Evolutionary conservation across 768 basidiomycete genomes (phyloP), one percentile per base, ranked within the genome.

Genomic region (Boletus pseudopeckii): DNA sequence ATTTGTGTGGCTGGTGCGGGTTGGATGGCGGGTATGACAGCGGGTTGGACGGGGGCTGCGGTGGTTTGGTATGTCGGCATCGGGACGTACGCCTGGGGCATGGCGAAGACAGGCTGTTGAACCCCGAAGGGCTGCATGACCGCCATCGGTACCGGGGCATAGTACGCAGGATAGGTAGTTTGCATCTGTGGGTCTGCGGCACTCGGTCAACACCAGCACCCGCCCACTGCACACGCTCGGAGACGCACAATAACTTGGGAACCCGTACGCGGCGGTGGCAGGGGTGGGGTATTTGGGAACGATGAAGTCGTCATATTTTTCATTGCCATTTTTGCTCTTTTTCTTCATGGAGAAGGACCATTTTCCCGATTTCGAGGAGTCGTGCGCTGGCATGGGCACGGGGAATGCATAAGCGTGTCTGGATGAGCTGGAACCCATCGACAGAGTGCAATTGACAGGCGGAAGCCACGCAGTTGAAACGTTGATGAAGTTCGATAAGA

Each of bases 61-160:
- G 57, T 30, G 0, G 54, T 55, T 45, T 45, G 68, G 48, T 61
- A 64, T 22, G 54, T n/a, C n/a, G 58, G 53, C 45, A 71, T 58
- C 11, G 67, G 69, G 14, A 64, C 17, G 18, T 69, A 71, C 3
- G 43, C 7, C 34, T 69, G 67, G 7, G 67, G 65, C 65, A 69
- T 65, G 26, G 65, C 38, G 5, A 60, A 39, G 22, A 70, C 5
- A 10, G 67, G 69, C 32, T 71, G 68, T n/a, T 71, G 68, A 5
- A 60, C 17, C 5, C 57, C 62, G 14, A 48, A 32, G 14, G 67
- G 67, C 18, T 60, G 66, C 17, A 61, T 13, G 40, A 66, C 39
- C 5, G 54, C 53, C 59, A 69, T 59, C 47, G 58, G 61, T 10
- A 71, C 54, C 2, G 67, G 70, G 1, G 67, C 60, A 51, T 68